Evolutionary conservation across 1,284 basidiomycete genomes (phyloP), one percentile per base, ranked within the genome.

Genomic region (Trametes polyzona): DNA sequence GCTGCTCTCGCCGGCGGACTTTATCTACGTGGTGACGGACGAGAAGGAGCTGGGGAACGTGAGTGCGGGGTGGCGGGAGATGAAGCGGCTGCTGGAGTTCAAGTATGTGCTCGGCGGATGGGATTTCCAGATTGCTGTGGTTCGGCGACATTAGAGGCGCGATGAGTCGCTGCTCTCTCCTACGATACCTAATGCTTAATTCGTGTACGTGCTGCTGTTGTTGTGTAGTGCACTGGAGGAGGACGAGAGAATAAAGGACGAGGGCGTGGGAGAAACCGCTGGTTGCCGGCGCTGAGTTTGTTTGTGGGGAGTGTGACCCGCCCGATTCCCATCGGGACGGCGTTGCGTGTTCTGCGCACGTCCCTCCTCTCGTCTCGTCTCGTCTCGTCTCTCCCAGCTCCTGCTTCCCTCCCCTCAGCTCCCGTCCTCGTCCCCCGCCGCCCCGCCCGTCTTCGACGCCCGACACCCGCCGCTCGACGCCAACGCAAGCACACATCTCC

Each of bases 1-100:
- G 8, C 78, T 98, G 59, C 75, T 98, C 36, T 88, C 89, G 8
- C 91, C 95, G 11, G 88, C 91, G n/a, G 96, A 98, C 73, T 98
- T 96, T 76, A 86, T 96, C 51, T 91, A 91, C 72, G 81, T 93
- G 47, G 85, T 84, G 58, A 77, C 76, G 50, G 85, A 85, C 61
- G 65, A 80, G 62, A 69, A 72, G 65, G 83, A 84, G 55, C 78
- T 74, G 47, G 82, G 80, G 69, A 78, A 77, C 59, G 73, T 74
- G 65, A 74, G 73, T 26, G 64, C 77, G 47, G 86, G 86, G 21
- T 95, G 93, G 93, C 77, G 92, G 61, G 93, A 95, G 76, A 87
- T 96, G 60, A 83, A 83, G 65, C 77, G 93, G 58, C 70, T 96
- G 62, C 71, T 93, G 36, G 90, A 95, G 73, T 73, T 93, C 65